Evolutionary conservation across 2,329 filamentous ascomycete genomes (phyloP), one percentile per base, ranked within the genome.

Genomic region (Onygenales sp.): DNA sequence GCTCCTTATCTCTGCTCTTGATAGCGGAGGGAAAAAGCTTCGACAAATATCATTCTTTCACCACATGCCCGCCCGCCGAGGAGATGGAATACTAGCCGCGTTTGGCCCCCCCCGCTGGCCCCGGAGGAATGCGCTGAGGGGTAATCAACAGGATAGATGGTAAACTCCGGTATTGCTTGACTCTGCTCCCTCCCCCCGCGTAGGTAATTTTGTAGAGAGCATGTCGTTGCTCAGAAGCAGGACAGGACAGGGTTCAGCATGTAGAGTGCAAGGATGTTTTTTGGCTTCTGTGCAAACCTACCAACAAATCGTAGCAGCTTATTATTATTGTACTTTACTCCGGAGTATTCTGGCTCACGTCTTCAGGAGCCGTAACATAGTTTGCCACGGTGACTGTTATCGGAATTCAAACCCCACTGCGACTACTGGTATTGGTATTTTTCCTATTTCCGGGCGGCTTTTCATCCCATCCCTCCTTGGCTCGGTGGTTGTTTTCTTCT

Each of bases 311-410:
- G 21, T 3, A 27, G 17, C 17, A 17, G 17, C 17, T 17, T 17
- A 17, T 17, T 17, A 2, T 17, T 17, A 17, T 17, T 17, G 0
- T 17, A 17, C 17, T 17, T 17, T 17, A 17, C 17, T 17, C 17
- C 17, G 17, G 21, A 27, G 21, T 27, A 27, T 27, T 27, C 21
- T 27, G 21, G 21, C 21, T 27, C 21, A 27, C 21, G 21, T 27
- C 21, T 27, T 27, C 21, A 5, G 21, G 21, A 27, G 32, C 21
- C 36, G 45, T 48, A 48, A 48, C 38, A 48, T 35, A 21, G 27
- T 43, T 51, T 51, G 49, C 49, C 49, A 51, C 49, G 9, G 49
- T 21, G n/a, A 43, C 27, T 43, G 48, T 43, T 43, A 35, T 51
- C 49, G 49, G 39, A 43, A 51, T 43, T 27, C 39, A 11, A 33